Percentiles rank a stretch among this genome's conserved stretches.
Evolutionary conservation across 192 early-diverging fungal genomes (phyloP).

Genomic region (Coemansia interrupta): DNA sequence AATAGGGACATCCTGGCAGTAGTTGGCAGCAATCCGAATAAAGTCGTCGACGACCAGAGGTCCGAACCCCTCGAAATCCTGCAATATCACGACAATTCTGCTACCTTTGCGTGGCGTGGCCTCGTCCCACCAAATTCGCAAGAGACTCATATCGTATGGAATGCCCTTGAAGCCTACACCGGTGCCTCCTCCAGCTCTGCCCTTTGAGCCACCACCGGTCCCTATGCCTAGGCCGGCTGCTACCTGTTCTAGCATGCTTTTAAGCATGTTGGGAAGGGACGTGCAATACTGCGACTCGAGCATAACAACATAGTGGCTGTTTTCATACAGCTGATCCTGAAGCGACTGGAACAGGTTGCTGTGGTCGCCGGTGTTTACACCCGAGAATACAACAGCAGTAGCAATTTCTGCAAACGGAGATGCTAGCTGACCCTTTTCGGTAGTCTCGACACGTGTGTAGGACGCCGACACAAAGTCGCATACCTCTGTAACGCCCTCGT

Average conservation of each 20-base stretch:
- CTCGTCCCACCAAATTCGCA: constrained; percentile 63
- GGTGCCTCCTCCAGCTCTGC: constrained; percentile 23
- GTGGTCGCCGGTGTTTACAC: constrained; percentile 73
- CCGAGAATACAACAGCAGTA: constrained; percentile 69
- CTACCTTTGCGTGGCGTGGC: constrained; percentile 1
- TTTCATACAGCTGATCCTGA: constrained; percentile 34
- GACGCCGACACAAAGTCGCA: constrained; percentile 60
- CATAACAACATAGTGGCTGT: constrained; percentile 56
- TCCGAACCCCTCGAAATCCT: constrained; percentile 86
- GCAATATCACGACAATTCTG: constrained; percentile 68
- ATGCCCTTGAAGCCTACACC: constrained; percentile 39
- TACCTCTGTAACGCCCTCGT: constrained; percentile 55
- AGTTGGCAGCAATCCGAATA: constrained; percentile 63
- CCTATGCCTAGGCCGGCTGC: constrained; percentile 30
- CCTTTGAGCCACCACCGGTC: constrained; percentile 16
- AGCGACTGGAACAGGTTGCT: constrained; percentile 67
- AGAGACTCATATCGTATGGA: constrained; percentile 63
- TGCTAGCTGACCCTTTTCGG: constrained; percentile 38
- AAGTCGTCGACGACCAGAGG: constrained; percentile 69
- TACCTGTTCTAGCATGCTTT: constrained; percentile 69
- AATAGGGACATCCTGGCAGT: constrained; percentile 69
- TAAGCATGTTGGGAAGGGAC: constrained; percentile 59
- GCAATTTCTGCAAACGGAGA: constrained; percentile 66
- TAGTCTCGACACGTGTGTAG: constrained; percentile 40
- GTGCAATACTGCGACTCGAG: constrained; percentile 69